Evolutionary conservation across 2,329 filamentous ascomycete genomes (phyloP), one percentile per base, ranked within the genome.

Genomic region (Cytospora schulzeri): DNA sequence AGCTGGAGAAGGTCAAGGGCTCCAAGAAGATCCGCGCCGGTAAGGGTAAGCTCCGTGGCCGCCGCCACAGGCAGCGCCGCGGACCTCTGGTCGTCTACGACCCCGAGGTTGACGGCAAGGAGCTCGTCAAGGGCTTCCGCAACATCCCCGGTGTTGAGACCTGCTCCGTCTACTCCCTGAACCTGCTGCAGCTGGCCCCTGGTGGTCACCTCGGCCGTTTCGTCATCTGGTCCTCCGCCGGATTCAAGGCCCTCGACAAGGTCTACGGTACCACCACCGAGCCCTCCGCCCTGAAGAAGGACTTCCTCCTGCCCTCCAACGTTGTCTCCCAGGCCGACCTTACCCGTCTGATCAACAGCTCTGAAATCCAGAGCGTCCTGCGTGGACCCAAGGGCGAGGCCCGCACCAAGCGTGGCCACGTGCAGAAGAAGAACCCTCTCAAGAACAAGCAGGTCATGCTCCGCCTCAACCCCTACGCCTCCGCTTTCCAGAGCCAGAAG

Each of bases 371-470:
- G 90, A 91, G 90, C 81, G 94, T 97, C 66, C 88, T 99, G 76
- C 89, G 91, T 75, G 92, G 90, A 68, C 92, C 93, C 81, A 95
- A 93, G 87, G 95, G 95, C 74, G 88, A 90, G 73, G 88, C 92
- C 77, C 83, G 88, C 77, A 96, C 93, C 82, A 97, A 97, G 89
- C 92, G 95, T 78, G 83, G 85, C 73, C 83, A 86, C 76, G 92
- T 97, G 73, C 94, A 97, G 88, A 99, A 99, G 93, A 98, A 98
- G 93, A 99, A 99, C 88, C 95, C 95, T 76, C 93, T 99, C 73
- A 87, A 86, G 83, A 99, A 99, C 91, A 96, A 93, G 89, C 95
- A 98, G 88, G 91, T 99, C 73, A 88, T 97, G 82, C 91, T 99
- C 78, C 91, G 95, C 76, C 91, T 99, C 81, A 99, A 99, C 90